A percentile compares a stretch with the other conserved stretches of the same genome.
Evolutionary conservation across 176 grass and related monocot genomes (phyloP).

Genomic region (Chrysopogon serrulatus): DNA sequence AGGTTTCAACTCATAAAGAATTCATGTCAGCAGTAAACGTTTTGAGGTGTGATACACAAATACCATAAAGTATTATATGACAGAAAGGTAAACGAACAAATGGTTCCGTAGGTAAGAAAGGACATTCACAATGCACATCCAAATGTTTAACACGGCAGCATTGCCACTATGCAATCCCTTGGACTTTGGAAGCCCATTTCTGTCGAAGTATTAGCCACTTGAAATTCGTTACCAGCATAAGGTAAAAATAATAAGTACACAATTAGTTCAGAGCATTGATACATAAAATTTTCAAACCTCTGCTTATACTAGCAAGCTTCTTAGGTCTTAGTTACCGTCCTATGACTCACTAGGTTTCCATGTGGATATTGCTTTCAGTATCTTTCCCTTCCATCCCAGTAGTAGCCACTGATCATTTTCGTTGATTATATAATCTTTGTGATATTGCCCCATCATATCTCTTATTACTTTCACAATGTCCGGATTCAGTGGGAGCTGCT

Average conservation of each 20-base stretch:
- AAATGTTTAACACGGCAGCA: background rate
- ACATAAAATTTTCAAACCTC: background rate
- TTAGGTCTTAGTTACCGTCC: background rate
- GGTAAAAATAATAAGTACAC: background rate
- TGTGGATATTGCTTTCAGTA: slow-evolving; percentile 21
- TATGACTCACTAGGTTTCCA: slow-evolving; percentile 12
- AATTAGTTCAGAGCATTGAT: background rate
- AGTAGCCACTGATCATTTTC: slow-evolving; percentile 37
- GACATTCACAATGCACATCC: background rate
- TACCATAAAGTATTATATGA: background rate
- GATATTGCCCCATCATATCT: slow-evolving; percentile 18
- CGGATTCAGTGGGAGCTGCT: slow-evolving; percentile 26
- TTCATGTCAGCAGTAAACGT: background rate
- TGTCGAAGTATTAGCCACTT: background rate
- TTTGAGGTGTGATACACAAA: background rate
- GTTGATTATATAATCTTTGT: slow-evolving; percentile 12
- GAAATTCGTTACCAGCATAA: background rate
- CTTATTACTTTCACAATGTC: background rate
- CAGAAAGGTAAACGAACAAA: background rate
- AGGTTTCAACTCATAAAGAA: background rate
- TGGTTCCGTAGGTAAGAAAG: background rate
- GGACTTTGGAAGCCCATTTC: background rate
- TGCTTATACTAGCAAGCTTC: background rate
- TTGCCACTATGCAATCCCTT: background rate
- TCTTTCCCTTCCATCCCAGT: slow-evolving; percentile 35